Percentiles rank a stretch among this genome's conserved stretches.
These are phyloP conservation scores for Ottelia alismoides DNA, from an alignment of 106 monocot species.

Conservation along the genomic window DNA sequence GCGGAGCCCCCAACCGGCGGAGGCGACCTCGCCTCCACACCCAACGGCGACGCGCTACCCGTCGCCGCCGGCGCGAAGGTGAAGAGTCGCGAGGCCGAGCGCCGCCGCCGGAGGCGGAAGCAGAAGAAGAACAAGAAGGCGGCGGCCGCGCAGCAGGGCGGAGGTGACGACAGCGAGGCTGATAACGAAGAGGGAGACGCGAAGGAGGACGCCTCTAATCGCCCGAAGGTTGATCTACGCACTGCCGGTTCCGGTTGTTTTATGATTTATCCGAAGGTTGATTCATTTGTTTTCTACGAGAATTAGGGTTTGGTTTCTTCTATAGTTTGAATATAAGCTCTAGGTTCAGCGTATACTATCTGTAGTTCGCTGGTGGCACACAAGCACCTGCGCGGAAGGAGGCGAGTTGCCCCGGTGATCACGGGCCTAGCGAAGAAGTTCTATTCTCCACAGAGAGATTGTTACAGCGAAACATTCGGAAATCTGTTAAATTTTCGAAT, in stretches of 20 bases:
- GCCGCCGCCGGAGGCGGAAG: slow-evolving; percentile 76
- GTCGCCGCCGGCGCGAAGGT: slow-evolving; percentile 27
- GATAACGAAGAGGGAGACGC: slow-evolving; percentile 8
- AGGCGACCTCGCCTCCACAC: background rate
- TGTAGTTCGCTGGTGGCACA: background rate
- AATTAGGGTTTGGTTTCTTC: slow-evolving; percentile 8
- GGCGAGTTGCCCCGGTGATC: background rate
- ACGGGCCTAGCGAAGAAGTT: background rate
- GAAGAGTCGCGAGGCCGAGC: slow-evolving; percentile 64
- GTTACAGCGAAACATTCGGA: background rate
- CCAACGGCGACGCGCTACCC: slow-evolving; percentile 5
- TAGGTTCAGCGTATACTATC: background rate
- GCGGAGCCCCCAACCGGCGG: slow-evolving; percentile 10
- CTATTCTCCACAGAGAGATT: background rate
- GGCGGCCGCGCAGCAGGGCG: slow-evolving; percentile 5
- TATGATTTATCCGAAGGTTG: slow-evolving; percentile 1
- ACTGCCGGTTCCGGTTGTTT: background rate
- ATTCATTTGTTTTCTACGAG: background rate
- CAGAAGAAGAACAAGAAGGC: slow-evolving; percentile 78
- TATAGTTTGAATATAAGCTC: background rate
- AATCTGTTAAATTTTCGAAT: too few relatives aligned
- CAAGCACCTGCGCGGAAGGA: too few relatives aligned
- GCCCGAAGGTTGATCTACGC: slow-evolving; percentile 21
- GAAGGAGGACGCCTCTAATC: slow-evolving; percentile 30
- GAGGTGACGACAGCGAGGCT: slow-evolving; percentile 21